phyloP scores from a whole-genome alignment of 257 asterid species.

The Solanum bulbocastanum region DNA sequence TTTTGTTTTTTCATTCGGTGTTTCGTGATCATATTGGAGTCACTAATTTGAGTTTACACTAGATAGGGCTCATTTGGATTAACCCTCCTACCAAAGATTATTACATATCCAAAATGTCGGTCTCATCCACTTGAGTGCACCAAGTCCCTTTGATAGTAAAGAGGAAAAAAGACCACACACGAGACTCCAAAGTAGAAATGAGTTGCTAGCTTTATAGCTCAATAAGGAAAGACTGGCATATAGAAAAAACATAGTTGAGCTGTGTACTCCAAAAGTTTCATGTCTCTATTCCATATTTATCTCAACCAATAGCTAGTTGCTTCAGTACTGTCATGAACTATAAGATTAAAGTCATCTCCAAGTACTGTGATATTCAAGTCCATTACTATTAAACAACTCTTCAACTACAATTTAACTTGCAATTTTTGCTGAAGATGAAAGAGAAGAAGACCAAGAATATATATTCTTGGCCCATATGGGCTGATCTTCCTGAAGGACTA shows the following conservation, averaged over 20 bases:
- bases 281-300: background rate
- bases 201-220: too few relatives aligned
- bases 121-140: too few relatives aligned
- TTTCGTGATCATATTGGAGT: too few relatives aligned
- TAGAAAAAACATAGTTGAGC: background rate
- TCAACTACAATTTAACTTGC: background rate
- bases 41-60: too few relatives aligned
- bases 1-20: too few relatives aligned
- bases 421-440: background rate
- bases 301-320: background rate
- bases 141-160: too few relatives aligned
- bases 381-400: background rate
- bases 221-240: too few relatives aligned
- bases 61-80: too few relatives aligned
- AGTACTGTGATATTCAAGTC: background rate
- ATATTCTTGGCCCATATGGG: background rate
- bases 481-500: background rate
- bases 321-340: background rate
- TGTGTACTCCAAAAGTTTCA: background rate
- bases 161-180: too few relatives aligned
- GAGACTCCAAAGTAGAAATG: too few relatives aligned
- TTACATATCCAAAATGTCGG: too few relatives aligned
- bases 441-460: background rate
- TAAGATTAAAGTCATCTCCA: background rate
- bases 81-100: too few relatives aligned